phyloP scores from a whole-genome alignment of 345 rosid genomes.

The Xanthoceras sorbifolium region DNA sequence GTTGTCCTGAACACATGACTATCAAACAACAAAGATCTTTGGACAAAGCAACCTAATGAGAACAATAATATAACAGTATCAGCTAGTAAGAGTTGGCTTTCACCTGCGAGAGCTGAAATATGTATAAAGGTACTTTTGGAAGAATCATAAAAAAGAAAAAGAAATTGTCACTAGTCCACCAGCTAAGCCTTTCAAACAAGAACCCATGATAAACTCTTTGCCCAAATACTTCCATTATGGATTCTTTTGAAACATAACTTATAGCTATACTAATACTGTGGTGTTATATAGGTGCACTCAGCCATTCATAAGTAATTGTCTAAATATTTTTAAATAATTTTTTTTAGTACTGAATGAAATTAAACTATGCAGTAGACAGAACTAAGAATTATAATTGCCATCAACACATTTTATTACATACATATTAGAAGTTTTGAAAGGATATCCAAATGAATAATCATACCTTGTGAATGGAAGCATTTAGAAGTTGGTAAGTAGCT shows the following conservation, averaged over 20 bases:
- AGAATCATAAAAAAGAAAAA: neutral
- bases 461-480: constrained; percentile 74
- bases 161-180: neutral
- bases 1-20: constrained; percentile 81
- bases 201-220: constrained; percentile 7
- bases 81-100: constrained; percentile 11
- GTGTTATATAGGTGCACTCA: neutral
- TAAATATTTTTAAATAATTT: neutral
- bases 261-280: neutral
- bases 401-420: neutral
- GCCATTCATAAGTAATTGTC: neutral
- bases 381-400: neutral
- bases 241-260: constrained; percentile 1
- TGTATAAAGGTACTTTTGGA: neutral
- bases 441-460: neutral
- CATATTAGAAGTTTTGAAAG: constrained; percentile 1
- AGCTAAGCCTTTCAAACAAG: constrained; percentile 6
- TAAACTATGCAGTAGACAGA: neutral
- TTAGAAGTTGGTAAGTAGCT: constrained; percentile 41
- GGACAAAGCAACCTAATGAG: constrained; percentile 77
- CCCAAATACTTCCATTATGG: neutral
- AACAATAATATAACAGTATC: constrained; percentile 19
- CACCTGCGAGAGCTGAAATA: neutral
- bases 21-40: constrained; percentile 82
- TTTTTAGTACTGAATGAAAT: constrained; percentile 1